Evolutionary conservation across 208 protist species (phyloP), one percentile per base, ranked within the genome.

Genomic region (Trypanosoma vivax): DNA sequence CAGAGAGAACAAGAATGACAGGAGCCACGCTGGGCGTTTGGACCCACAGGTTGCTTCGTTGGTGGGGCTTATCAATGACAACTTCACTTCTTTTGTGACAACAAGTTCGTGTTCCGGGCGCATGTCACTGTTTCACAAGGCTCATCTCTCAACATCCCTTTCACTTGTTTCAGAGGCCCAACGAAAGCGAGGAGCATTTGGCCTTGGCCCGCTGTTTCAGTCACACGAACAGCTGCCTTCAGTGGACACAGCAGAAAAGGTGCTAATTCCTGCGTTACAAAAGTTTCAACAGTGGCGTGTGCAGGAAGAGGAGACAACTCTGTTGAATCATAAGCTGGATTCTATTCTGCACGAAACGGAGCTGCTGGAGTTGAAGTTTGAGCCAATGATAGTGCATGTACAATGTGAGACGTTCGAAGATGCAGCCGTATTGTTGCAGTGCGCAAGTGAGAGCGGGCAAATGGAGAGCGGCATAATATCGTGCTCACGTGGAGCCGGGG

Each of bases 301-400:
- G 1, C 25, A 29, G 43, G 47, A 18, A 19, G 16, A n/a, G 0
- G 14, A 37, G 33, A n/a, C 14, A 37, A 37, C 14, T 9, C 33
- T n/a, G 33, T 9, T 24, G 23, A 43, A 7, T 6, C n/a, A 19
- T 7, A 0, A 21, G 6, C 23, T 43, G 11, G 60, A 57, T 19
- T 42, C 58, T n/a, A 40, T 62, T 10, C 40, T 74, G 6, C 34
- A 45, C 21, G 50, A 52, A 29, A 73, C 74, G 21, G 81, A 90
- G 59, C 52, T 93, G 40, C 52, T 93, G 34, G 76, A 90, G 65
- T 51, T 90, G 2, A 89, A 90, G 70, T 93, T 88, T 48, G 74
- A 89, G 53, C 86, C 86, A 5, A 87, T 90, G 76, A 90, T 93
- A 50, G 30, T 93, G 34, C 86, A 93, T 53, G 42, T 88, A 14